These are phyloP conservation scores for Fomitopsis schrenkii DNA, from an alignment of 1,284 basidiomycete species.

Conservation along the genomic window DNA sequence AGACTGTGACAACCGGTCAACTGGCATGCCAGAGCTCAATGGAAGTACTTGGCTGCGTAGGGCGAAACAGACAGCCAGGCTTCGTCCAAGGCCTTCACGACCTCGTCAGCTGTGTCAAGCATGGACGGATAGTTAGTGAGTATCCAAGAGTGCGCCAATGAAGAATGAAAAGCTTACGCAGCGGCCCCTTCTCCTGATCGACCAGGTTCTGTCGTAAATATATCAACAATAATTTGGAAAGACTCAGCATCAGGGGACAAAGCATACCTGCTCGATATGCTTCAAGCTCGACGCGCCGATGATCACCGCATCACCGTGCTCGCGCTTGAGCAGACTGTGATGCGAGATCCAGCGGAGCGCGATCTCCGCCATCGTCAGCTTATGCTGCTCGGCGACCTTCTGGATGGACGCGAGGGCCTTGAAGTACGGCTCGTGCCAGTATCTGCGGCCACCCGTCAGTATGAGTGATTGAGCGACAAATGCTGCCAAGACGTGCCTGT, in stretches of 20 bases:
- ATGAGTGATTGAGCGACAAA: no score
- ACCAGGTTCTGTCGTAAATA: constrained; percentile 37
- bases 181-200: constrained; percentile 54
- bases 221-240: neutral
- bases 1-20: no score
- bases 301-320: constrained; percentile 44
- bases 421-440: constrained; percentile 16
- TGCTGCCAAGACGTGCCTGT: neutral
- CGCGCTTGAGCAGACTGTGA: constrained; percentile 44
- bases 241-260: neutral
- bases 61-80: neutral
- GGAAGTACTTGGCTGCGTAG: neutral
- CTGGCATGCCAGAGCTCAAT: neutral
- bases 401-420: constrained; percentile 9
- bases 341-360: constrained; percentile 52
- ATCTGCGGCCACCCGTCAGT: neutral
- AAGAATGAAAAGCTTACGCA: constrained; percentile 34
- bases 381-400: constrained; percentile 7
- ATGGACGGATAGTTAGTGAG: neutral
- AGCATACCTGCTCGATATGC: constrained; percentile 42
- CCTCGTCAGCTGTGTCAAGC: neutral
- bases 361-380: constrained; percentile 43
- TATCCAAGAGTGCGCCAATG: neutral
- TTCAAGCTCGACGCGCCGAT: constrained; percentile 49
- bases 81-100: neutral